These are phyloP conservation scores for Lyophyllum semitale DNA, from an alignment of 768 basidiomycete genomes.

Conservation along the genomic window DNA sequence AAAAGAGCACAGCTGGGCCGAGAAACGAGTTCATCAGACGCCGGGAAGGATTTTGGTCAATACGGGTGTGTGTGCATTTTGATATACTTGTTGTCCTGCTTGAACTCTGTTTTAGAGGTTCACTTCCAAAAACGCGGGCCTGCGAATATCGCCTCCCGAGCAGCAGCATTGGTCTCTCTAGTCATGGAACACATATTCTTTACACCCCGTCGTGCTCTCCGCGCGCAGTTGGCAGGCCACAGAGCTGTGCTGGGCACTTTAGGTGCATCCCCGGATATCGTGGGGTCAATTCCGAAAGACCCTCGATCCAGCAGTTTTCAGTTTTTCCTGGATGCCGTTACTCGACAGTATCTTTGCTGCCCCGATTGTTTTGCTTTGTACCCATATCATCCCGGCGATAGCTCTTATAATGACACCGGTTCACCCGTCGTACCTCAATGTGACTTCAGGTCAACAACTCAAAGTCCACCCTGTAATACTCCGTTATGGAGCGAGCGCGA, in stretches of 20 bases:
- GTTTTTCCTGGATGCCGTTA: neutral
- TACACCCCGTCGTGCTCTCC: neutral
- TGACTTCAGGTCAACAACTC: constrained; percentile 4
- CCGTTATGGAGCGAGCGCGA: constrained; percentile 18
- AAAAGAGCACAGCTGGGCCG: neutral
- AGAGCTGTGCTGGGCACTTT: neutral
- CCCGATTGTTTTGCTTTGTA: neutral
- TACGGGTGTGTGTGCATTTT: neutral
- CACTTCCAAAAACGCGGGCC: neutral
- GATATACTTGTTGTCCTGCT: neutral
- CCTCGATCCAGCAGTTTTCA: neutral
- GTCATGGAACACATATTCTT: neutral
- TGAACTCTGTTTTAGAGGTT: neutral
- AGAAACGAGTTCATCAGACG: neutral
- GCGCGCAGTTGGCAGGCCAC: neutral
- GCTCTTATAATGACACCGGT: neutral
- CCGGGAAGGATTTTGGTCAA: neutral
- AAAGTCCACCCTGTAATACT: constrained; percentile 12
- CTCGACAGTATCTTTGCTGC: neutral
- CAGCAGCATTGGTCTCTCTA: neutral
- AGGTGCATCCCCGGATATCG: neutral
- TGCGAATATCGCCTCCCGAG: neutral
- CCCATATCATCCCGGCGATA: neutral
- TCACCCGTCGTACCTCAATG: constrained; percentile 9
- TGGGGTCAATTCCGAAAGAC: neutral